These are phyloP conservation scores for Xerocomellus dryophilus DNA, from an alignment of 768 basidiomycete species.

Conservation along the genomic window DNA sequence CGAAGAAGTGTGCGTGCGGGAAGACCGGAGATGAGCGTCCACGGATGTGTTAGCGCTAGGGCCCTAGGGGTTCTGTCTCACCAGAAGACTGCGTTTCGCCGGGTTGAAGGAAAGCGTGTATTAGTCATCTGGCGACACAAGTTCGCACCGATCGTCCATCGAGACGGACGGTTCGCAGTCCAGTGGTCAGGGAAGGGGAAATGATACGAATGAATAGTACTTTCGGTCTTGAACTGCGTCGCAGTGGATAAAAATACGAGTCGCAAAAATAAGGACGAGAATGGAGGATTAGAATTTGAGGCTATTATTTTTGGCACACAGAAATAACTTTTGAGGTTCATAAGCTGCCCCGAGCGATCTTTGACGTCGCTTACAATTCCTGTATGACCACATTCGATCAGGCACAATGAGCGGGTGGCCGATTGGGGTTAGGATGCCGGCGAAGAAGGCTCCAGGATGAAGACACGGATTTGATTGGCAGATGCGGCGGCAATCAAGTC, in stretches of 20 bases:
- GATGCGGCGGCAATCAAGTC: too few species aligned
- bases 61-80: conserved; percentile 2
- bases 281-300: conserved; percentile 14
- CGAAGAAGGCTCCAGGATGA: conserved; percentile 3
- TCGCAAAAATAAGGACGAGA: conserved; percentile 20
- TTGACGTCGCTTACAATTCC: conserved; percentile 27
- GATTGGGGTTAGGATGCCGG: conserved; percentile 13
- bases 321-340: conserved; percentile 24
- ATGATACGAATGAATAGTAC: neutral
- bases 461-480: neutral
- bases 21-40: conserved; percentile 20
- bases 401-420: conserved; percentile 17
- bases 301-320: conserved; percentile 33
- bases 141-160: conserved; percentile 1
- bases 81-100: conserved; percentile 22
- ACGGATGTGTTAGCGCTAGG: conserved; percentile 1
- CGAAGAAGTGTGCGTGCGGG: conserved; percentile 25
- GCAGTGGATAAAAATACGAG: conserved; percentile 24
- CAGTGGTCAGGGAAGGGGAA: neutral
- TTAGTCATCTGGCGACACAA: conserved; percentile 23
- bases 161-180: neutral
- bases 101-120: conserved; percentile 4
- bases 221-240: neutral
- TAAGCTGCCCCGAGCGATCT: conserved; percentile 12
- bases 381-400: conserved; percentile 26